Conservation (phyloP, 345 rosid genomes). For the Gossypium turneri region DNA sequence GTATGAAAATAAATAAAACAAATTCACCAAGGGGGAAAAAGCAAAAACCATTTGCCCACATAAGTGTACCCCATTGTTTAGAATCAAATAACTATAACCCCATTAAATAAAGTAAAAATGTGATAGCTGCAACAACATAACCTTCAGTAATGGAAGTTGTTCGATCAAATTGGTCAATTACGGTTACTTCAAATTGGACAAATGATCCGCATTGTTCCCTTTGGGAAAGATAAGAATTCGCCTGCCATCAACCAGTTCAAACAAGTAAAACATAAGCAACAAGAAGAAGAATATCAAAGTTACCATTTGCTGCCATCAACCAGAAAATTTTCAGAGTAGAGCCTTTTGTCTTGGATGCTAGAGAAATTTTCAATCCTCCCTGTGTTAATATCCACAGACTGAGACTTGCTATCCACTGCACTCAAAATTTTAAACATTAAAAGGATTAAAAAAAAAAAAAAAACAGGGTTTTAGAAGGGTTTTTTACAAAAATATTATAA, state of each 20-base stretch:
- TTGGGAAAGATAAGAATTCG: conserved; percentile 66
- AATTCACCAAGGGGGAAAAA: no score
- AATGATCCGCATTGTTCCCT: conserved; percentile 28
- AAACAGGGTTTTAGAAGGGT: no score
- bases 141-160: conserved; percentile 26
- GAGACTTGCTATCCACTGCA: no score
- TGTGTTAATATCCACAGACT: neutral
- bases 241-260: conserved; percentile 31
- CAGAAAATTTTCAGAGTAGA: conserved; percentile 44
- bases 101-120: no score
- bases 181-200: conserved; percentile 73
- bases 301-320: conserved; percentile 45
- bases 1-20: no score
- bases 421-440: no score
- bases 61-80: no score
- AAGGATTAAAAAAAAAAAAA: no score
- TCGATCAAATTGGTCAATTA: conserved; percentile 56
- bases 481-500: no score
- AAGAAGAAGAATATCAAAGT: neutral
- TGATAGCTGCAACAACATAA: no score
- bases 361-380: neutral
- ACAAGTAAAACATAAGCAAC: neutral
- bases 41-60: no score
- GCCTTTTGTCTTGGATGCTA: conserved; percentile 24
- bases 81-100: no score